Evolutionary conservation across 495 filamentous ascomycete genomes (phyloP).

Genomic region (Lepraria neglecta): DNA sequence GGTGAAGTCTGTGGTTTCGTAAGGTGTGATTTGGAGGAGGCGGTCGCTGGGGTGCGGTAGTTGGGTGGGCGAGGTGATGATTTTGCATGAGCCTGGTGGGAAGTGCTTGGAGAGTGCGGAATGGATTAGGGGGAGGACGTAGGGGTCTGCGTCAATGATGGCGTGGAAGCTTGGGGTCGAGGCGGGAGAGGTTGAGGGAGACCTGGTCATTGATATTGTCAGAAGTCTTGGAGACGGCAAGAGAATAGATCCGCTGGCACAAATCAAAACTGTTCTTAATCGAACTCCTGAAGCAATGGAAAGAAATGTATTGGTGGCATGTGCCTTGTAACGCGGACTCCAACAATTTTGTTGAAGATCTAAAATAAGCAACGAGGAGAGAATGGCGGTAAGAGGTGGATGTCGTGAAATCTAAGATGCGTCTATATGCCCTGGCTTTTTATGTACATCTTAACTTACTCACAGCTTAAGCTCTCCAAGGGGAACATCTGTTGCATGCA

Average conservation of each 20-base stretch:
- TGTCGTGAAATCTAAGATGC: background rate
- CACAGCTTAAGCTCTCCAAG: constrained; percentile 81
- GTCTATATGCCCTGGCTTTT: background rate
- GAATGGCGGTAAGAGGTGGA: background rate
- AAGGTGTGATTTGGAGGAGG: constrained; percentile 75
- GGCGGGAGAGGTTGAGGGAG: constrained; percentile 16
- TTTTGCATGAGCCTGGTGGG: constrained; percentile 38
- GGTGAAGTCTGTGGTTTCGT: constrained; percentile 80
- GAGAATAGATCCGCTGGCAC: background rate
- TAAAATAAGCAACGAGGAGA: background rate
- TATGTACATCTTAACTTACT: constrained; percentile 44
- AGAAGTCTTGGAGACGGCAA: background rate
- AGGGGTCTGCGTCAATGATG: constrained; percentile 71
- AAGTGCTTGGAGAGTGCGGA: constrained; percentile 59
- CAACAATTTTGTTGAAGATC: too few relatives aligned
- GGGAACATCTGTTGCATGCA: constrained; percentile 59
- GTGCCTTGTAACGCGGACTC: too few relatives aligned
- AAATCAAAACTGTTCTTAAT: background rate
- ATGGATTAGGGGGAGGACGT: constrained; percentile 77
- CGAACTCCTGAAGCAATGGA: background rate
- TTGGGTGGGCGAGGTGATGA: constrained; percentile 42
- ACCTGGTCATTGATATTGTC: background rate
- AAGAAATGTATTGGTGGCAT: background rate
- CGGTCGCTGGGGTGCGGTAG: constrained; percentile 41
- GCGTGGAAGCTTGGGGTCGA: constrained; percentile 51